Evolutionary conservation across 2,329 filamentous ascomycete genomes (phyloP).

Genomic region (Talaromyces sp.): DNA sequence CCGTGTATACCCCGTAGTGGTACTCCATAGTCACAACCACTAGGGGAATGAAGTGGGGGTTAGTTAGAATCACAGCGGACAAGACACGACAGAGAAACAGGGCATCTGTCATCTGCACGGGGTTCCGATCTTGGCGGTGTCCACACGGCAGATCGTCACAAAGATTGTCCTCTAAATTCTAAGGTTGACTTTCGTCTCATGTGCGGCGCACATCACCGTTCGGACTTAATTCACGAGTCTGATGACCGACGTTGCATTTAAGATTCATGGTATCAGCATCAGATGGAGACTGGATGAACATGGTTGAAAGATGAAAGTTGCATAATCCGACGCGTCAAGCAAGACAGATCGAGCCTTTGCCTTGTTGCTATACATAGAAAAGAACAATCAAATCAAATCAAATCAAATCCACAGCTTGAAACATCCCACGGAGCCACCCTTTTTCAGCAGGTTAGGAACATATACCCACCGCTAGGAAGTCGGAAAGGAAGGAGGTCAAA

Average conservation of each 20-base stretch:
- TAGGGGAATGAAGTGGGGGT: background rate
- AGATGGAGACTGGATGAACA: background rate
- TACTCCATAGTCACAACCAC: background rate
- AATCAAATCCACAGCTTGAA: constrained; percentile 3
- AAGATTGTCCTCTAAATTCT: constrained; percentile 34
- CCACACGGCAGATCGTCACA: constrained; percentile 42
- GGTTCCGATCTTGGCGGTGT: constrained; percentile 37
- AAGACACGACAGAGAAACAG: background rate
- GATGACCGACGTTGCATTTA: constrained; percentile 9
- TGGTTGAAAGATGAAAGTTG: background rate
- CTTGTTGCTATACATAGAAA: constrained; percentile 17
- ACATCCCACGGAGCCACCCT: constrained; percentile 11
- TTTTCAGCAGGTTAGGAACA: background rate
- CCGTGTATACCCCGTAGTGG: no score
- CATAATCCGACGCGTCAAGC: background rate
- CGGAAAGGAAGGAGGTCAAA: constrained; percentile 4
- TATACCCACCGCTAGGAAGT: background rate
- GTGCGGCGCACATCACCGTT: constrained; percentile 21
- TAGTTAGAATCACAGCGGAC: background rate
- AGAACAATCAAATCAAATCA: background rate
- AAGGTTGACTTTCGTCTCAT: constrained; percentile 17
- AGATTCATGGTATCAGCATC: background rate
- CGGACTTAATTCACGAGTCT: constrained; percentile 1
- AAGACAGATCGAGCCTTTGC: background rate
- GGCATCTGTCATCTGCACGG: constrained; percentile 40